These are phyloP conservation scores for Pseudogymnoascus verrucosus DNA, from an alignment of 2,329 filamentous ascomycete species.

Conservation along the genomic window DNA sequence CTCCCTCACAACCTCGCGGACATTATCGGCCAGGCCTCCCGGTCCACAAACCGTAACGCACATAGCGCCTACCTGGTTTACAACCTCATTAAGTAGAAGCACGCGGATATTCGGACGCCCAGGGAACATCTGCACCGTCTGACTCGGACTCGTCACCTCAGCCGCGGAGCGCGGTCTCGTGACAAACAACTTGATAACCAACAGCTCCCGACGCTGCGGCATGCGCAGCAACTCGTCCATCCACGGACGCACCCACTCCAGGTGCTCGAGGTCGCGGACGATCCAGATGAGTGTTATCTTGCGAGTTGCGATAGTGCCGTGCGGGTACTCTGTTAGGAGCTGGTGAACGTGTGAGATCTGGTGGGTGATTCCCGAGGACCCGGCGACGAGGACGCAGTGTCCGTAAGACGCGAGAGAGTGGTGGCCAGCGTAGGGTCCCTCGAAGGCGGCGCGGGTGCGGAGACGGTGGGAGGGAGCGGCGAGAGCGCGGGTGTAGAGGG, in stretches of 20 bases:
- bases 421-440: slow-evolving; percentile 82
- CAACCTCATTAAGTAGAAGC: slow-evolving; percentile 73
- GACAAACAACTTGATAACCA: slow-evolving; percentile 83
- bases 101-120: slow-evolving; percentile 77
- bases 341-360: slow-evolving; percentile 83
- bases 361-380: slow-evolving; percentile 91
- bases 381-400: slow-evolving; percentile 82
- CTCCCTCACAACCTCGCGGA: slow-evolving; percentile 58
- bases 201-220: slow-evolving; percentile 70
- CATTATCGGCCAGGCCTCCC: slow-evolving; percentile 67
- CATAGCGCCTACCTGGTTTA: slow-evolving; percentile 79
- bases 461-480: slow-evolving; percentile 21
- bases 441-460: slow-evolving; percentile 61
- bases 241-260: slow-evolving; percentile 92
- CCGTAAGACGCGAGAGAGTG: slow-evolving; percentile 88
- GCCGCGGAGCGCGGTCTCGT: slow-evolving; percentile 78
- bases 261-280: slow-evolving; percentile 77
- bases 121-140: slow-evolving; percentile 84
- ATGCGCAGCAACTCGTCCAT: slow-evolving; percentile 67
- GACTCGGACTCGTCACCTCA: slow-evolving; percentile 67
- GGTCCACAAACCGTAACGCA: slow-evolving; percentile 75
- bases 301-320: slow-evolving; percentile 69
- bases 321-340: slow-evolving; percentile 59
- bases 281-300: slow-evolving; percentile 85
- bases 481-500: slow-evolving; percentile 64